phyloP scores from a whole-genome alignment of 2,329 filamentous ascomycete species.

The Trichoderma gracile region DNA sequence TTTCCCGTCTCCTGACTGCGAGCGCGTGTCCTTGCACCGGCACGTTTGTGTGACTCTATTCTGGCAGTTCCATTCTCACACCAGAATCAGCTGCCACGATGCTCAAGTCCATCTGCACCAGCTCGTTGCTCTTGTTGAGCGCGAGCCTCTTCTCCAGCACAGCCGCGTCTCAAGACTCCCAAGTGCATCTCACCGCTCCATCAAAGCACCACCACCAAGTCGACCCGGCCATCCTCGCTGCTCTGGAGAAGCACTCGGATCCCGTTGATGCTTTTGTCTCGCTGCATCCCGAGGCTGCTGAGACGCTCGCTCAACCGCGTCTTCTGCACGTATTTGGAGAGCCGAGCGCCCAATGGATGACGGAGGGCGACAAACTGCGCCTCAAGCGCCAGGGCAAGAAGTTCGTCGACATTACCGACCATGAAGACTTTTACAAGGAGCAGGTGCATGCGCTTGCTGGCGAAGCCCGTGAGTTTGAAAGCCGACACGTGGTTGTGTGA shows the following conservation, averaged over 20 bases:
- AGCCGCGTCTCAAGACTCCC: constrained; percentile 20
- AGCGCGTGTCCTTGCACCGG: neutral
- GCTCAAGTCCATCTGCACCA: constrained; percentile 21
- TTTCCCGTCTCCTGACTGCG: neutral
- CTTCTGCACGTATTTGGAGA: constrained; percentile 66
- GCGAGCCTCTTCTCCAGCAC: constrained; percentile 19
- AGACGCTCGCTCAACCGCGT: constrained; percentile 45
- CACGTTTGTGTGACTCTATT: neutral
- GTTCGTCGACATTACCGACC: constrained; percentile 73
- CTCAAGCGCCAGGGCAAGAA: constrained; percentile 65
- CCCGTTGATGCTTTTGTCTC: constrained; percentile 36
- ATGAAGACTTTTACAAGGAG: constrained; percentile 50
- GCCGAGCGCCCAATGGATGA: constrained; percentile 65
- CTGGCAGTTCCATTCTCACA: neutral
- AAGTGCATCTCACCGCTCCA: constrained; percentile 26
- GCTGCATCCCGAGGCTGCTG: constrained; percentile 34
- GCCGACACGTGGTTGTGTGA: too few relatives aligned
- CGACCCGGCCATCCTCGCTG: constrained; percentile 32
- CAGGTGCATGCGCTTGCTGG: constrained; percentile 32
- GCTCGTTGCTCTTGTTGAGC: constrained; percentile 21
- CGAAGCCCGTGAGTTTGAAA: constrained; percentile 35
- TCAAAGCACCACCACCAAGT: constrained; percentile 24
- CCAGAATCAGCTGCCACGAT: neutral
- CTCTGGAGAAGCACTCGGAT: constrained; percentile 33
- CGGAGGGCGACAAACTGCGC: constrained; percentile 71